These are phyloP conservation scores for Chytriomyces sp. DNA, from an alignment of 192 early-diverging fungal genomes.

Conservation along the genomic window DNA sequence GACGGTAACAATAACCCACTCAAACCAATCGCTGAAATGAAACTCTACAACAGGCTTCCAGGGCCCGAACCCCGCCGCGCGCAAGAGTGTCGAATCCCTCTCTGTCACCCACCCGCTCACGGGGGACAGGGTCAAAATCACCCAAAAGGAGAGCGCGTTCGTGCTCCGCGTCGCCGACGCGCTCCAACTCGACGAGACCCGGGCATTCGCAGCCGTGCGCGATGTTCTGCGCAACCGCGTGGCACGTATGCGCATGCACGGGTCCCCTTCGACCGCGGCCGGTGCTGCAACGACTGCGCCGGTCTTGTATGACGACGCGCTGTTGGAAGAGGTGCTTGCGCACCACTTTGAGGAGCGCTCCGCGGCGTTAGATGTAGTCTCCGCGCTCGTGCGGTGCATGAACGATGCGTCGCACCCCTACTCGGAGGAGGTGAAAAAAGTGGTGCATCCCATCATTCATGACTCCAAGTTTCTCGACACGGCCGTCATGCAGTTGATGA, in stretches of 20 bases:
- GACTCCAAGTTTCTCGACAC: background rate
- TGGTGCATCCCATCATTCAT: background rate
- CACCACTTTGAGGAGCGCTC: constrained; percentile 38
- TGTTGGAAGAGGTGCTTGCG: constrained; percentile 24
- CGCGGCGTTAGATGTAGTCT: background rate
- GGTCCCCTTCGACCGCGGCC: too few relatives aligned
- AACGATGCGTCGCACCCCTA: constrained; percentile 14
- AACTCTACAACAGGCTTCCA: constrained; percentile 10
- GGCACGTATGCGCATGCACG: too few relatives aligned
- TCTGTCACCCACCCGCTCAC: constrained; percentile 7
- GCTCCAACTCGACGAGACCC: constrained; percentile 5
- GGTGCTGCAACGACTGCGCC: background rate
- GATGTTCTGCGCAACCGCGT: background rate
- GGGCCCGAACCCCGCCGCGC: constrained; percentile 21
- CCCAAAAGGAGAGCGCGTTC: constrained; percentile 26
- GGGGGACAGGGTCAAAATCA: constrained; percentile 37
- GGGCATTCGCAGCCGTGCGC: background rate
- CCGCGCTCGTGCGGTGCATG: constrained; percentile 34
- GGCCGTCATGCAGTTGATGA: background rate
- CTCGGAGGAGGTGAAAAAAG: background rate
- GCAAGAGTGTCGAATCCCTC: constrained; percentile 18
- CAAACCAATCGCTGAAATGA: background rate
- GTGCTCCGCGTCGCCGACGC: constrained; percentile 33
- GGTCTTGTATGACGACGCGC: constrained; percentile 27
- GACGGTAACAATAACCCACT: background rate